A percentile compares a stretch with the other conserved stretches of the same genome.
phyloP scores from a whole-genome alignment of 306 rosid species.

The Fagus sylvatica region DNA sequence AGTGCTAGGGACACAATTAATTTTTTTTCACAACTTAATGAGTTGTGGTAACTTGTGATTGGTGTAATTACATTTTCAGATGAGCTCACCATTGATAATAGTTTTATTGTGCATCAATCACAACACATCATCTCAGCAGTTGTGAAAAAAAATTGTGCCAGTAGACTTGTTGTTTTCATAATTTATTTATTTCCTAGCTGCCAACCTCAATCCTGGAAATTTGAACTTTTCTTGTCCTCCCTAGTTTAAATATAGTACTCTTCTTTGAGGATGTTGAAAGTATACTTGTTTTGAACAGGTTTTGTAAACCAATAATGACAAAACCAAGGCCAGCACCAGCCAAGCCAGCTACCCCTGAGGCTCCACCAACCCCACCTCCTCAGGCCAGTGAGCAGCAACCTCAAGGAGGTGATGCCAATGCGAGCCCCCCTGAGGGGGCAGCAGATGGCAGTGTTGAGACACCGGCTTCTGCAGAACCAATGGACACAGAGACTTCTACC shows the following conservation, averaged over 20 bases:
- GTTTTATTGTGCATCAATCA: too few species aligned
- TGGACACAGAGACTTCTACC: slow-evolving; percentile 75
- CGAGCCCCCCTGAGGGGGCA: slow-evolving; percentile 26
- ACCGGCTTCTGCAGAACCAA: slow-evolving; percentile 56
- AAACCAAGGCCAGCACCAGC: slow-evolving; percentile 75
- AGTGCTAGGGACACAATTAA: too few species aligned
- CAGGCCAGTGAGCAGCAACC: slow-evolving; percentile 47
- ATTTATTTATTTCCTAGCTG: not conserved
- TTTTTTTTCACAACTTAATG: too few species aligned
- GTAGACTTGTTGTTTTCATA: too few species aligned
- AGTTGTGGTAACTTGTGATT: too few species aligned
- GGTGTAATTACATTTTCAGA: too few species aligned
- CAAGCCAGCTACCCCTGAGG: slow-evolving; percentile 62
- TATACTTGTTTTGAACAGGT: slow-evolving; percentile 32
- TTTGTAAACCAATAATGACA: slow-evolving; percentile 81
- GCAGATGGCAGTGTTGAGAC: slow-evolving; percentile 47
- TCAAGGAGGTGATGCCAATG: slow-evolving; percentile 43
- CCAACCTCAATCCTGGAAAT: not conserved
- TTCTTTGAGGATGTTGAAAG: not conserved
- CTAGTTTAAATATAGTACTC: not conserved
- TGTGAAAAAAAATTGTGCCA: too few species aligned
- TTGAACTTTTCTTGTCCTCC: not conserved
- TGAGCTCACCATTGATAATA: too few species aligned
- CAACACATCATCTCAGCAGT: too few species aligned
- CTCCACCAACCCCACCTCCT: slow-evolving; percentile 57